Evolutionary conservation across 164 flowering plant species (phyloP).

Genomic region (Magnolia sinica): DNA sequence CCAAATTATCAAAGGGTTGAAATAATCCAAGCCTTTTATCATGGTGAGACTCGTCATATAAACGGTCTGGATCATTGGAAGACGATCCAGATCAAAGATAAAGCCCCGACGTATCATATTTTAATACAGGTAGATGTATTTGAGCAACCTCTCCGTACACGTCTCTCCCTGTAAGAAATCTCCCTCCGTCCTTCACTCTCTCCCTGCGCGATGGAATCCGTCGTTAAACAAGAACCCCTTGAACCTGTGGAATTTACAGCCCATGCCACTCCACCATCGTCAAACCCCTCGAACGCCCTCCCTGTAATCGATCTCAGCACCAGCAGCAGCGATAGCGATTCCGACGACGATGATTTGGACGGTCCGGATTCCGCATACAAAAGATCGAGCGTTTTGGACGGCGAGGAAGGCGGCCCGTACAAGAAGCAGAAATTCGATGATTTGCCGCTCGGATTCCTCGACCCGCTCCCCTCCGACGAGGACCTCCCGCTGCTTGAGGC

Average conservation of each 20-base stretch:
- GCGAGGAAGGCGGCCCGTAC: background rate
- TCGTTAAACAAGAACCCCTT: slow-evolving; percentile 9
- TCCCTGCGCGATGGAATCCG: slow-evolving; percentile 10
- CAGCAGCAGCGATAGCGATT: slow-evolving; percentile 12
- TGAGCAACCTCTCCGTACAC: too few relatives aligned
- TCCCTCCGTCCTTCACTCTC: background rate
- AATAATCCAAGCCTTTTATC: too few relatives aligned
- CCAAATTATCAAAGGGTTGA: too few relatives aligned
- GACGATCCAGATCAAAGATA: too few relatives aligned
- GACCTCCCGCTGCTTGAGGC: slow-evolving; percentile 11
- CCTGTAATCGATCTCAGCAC: slow-evolving; percentile 17
- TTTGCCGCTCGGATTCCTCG: slow-evolving; percentile 28
- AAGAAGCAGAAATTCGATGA: slow-evolving; percentile 17
- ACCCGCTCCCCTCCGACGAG: slow-evolving; percentile 22
- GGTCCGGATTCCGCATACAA: background rate
- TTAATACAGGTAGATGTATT: too few relatives aligned
- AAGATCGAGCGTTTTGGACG: slow-evolving; percentile 7
- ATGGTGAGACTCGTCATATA: too few relatives aligned
- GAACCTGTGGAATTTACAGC: background rate
- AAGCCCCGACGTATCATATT: too few relatives aligned
- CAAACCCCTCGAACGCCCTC: background rate
- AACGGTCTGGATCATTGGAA: too few relatives aligned
- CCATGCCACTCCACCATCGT: background rate
- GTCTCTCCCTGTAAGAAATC: too few relatives aligned
- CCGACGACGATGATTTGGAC: background rate